Percentiles rank a stretch among this genome's conserved stretches.
Conservation (phyloP, 129 eudicot genomes). For the Heracleum sosnowskyi region DNA sequence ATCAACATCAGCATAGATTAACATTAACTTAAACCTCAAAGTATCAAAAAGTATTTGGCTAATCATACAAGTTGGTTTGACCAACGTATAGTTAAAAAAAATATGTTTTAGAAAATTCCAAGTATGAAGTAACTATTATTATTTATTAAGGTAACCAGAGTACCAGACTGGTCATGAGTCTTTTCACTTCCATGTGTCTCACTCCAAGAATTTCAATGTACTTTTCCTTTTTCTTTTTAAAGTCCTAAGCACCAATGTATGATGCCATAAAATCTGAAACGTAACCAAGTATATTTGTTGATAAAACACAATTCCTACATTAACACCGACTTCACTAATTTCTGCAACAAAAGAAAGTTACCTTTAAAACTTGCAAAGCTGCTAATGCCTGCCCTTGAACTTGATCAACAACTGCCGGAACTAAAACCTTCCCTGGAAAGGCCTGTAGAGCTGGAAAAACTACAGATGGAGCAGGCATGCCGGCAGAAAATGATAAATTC, state of each 20-base stretch:
- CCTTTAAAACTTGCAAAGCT: conserved; percentile 94
- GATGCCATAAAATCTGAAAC: not conserved
- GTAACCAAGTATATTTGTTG: not conserved
- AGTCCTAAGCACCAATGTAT: too few species aligned
- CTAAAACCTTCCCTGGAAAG: conserved; percentile 73
- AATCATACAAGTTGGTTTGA: not conserved
- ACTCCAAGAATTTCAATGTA: not conserved
- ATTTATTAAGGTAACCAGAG: too few species aligned
- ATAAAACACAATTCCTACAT: not conserved
- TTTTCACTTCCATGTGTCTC: not conserved
- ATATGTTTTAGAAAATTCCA: too few species aligned
- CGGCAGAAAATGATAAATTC: conserved; percentile 41
- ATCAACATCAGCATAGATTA: not conserved
- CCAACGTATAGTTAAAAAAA: too few species aligned
- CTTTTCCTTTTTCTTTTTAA: not conserved
- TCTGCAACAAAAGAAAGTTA: conserved; percentile 13
- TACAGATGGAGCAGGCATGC: conserved; percentile 88
- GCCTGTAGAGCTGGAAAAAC: conserved; percentile 70
- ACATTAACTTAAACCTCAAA: not conserved
- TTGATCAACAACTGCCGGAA: conserved; percentile 86
- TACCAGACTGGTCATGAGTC: too few species aligned
- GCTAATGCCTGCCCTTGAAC: conserved; percentile 87
- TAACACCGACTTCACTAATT: not conserved
- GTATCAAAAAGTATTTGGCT: not conserved
- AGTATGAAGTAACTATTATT: not conserved